Evolutionary conservation across 805 yeast genomes (phyloP).

Genomic region (Isabelozyma heimii): DNA sequence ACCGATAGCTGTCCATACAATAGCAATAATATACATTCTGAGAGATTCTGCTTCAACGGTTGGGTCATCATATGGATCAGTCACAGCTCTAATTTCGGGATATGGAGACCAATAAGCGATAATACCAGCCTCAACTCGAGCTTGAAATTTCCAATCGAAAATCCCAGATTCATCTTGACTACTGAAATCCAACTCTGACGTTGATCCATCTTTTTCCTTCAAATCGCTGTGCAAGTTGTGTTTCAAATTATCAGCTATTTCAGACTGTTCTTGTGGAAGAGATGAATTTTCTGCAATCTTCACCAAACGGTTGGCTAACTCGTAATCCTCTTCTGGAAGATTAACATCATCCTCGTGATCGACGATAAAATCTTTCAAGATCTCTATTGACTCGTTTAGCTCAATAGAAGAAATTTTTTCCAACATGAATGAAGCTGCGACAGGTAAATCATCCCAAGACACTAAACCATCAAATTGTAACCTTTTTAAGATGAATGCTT

Average conservation of each 20-base stretch:
- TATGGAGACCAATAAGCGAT: slow-evolving; percentile 31
- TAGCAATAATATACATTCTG: slow-evolving; percentile 50
- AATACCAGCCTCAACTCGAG: slow-evolving; percentile 41
- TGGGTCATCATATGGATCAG: slow-evolving; percentile 35
- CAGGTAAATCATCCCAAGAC: slow-evolving; percentile 26
- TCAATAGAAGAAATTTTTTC: slow-evolving; percentile 23
- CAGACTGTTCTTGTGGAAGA: background rate
- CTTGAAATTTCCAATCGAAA: slow-evolving; percentile 21
- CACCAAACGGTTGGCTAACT: slow-evolving; percentile 15
- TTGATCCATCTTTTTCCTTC: background rate
- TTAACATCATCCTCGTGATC: slow-evolving; percentile 33
- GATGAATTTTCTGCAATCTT: background rate
- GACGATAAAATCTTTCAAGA: slow-evolving; percentile 24
- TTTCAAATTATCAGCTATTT: background rate
- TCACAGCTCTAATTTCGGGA: slow-evolving; percentile 29
- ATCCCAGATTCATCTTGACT: slow-evolving; percentile 3
- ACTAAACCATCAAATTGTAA: slow-evolving; percentile 24
- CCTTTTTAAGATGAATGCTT: slow-evolving; percentile 24
- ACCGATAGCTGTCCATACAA: slow-evolving; percentile 51
- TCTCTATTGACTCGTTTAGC: slow-evolving; percentile 19
- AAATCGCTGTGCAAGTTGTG: background rate
- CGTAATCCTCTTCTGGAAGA: slow-evolving; percentile 26
- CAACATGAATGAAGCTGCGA: slow-evolving; percentile 11
- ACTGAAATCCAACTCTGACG: background rate
- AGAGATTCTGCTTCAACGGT: slow-evolving; percentile 33